These are phyloP conservation scores for Wakefieldia striispora DNA, from an alignment of 768 basidiomycete species.

Conservation along the genomic window DNA sequence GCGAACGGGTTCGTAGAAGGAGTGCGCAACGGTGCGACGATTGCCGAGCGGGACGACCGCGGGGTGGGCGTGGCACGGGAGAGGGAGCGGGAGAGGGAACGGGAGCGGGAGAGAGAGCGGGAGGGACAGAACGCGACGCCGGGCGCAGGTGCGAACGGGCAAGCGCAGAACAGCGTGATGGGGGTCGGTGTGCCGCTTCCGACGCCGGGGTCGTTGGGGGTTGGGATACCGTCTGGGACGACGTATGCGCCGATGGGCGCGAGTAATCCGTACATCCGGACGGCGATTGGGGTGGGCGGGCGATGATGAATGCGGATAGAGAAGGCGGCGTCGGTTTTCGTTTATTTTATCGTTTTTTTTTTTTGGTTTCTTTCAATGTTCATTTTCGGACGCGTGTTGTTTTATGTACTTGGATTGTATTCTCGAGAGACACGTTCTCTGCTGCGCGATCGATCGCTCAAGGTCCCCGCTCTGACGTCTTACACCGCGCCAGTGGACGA, in stretches of 20 bases:
- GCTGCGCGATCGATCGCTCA: too few species aligned
- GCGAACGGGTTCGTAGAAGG: conserved; percentile 63
- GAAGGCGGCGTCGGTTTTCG: background rate
- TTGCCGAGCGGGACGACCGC: conserved; percentile 63
- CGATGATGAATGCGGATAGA: conserved; percentile 31
- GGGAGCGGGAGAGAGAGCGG: background rate
- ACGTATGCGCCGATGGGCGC: conserved; percentile 58
- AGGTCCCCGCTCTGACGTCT: too few species aligned
- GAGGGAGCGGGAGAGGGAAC: too few species aligned
- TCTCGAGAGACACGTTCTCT: background rate
- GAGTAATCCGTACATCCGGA: conserved; percentile 65
- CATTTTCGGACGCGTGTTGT: conserved; percentile 18
- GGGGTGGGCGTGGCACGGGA: too few species aligned
- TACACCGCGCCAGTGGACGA: too few species aligned
- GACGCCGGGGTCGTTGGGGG: conserved; percentile 34
- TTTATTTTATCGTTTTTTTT: conserved; percentile 21
- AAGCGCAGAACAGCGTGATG: conserved; percentile 45
- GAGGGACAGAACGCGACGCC: conserved; percentile 61
- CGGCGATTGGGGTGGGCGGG: conserved; percentile 53
- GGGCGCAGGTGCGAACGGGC: conserved; percentile 20
- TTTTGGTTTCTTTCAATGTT: conserved; percentile 14
- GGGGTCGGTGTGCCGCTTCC: conserved; percentile 44
- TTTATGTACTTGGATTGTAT: conserved; percentile 37
- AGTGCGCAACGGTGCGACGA: conserved; percentile 71
- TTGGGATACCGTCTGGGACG: conserved; percentile 45